Evolutionary conservation across 306 rosid species (phyloP).

Genomic region (Trifolium subterraneum): DNA sequence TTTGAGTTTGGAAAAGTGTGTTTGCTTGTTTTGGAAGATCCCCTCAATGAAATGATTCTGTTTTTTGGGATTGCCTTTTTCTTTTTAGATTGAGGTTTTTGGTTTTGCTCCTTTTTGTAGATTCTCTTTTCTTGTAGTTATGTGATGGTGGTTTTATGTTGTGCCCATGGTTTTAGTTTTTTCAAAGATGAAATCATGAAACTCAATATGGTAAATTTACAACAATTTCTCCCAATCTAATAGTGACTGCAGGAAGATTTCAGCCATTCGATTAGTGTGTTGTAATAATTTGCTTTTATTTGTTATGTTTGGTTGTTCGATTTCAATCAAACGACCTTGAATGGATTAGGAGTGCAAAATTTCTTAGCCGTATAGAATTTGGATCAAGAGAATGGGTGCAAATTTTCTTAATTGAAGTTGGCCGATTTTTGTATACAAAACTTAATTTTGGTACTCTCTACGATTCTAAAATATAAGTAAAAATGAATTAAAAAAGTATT

Average conservation of each 20-base stretch:
- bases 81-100: slow-evolving; percentile 6
- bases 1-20: slow-evolving; percentile 37
- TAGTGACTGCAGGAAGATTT: not conserved
- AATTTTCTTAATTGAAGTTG: too few species aligned
- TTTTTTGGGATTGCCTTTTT: slow-evolving; percentile 22
- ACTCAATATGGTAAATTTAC: slow-evolving; percentile 26
- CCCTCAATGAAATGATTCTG: slow-evolving; percentile 28
- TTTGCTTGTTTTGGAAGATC: slow-evolving; percentile 30
- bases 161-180: slow-evolving; percentile 42
- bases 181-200: slow-evolving; percentile 23
- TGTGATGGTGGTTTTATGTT: slow-evolving; percentile 25
- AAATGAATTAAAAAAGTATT: too few species aligned
- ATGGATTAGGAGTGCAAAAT: too few species aligned
- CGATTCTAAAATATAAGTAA: too few species aligned
- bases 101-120: slow-evolving; percentile 18
- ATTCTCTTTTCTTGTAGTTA: slow-evolving; percentile 1
- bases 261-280: not conserved
- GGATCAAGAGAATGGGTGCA: too few species aligned
- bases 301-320: too few species aligned
- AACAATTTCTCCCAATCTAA: not conserved
- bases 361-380: too few species aligned
- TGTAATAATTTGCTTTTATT: too few species aligned
- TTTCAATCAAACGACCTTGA: too few species aligned
- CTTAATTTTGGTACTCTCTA: too few species aligned
- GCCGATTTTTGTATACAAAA: too few species aligned